Percentiles rank a stretch among this genome's conserved stretches.
Evolutionary conservation across 306 rosid species (phyloP).

Genomic region (Chamaecrista fasciculata): DNA sequence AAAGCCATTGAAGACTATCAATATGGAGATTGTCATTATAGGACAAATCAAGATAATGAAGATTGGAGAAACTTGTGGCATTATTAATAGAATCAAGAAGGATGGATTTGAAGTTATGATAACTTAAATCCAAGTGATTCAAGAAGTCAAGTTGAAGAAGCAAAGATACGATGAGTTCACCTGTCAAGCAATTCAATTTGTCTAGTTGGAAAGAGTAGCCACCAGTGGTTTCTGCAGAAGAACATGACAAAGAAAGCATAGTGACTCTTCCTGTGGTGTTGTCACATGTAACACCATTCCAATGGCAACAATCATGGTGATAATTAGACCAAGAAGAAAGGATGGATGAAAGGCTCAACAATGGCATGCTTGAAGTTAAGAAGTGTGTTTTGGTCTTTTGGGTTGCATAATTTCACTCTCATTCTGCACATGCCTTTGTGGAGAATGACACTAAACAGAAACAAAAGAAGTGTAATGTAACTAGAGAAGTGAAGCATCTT

Average conservation of each 20-base stretch:
- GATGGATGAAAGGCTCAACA: background rate
- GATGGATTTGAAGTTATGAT: background rate
- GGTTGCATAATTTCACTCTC: background rate
- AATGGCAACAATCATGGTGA: background rate
- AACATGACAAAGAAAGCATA: background rate
- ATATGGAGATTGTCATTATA: background rate
- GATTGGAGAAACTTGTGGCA: background rate
- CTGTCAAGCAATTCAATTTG: constrained; percentile 13
- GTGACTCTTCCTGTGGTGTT: background rate
- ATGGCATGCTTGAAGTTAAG: constrained; percentile 2
- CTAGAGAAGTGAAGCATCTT: no score
- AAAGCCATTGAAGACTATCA: background rate
- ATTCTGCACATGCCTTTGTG: background rate
- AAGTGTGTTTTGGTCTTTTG: constrained; percentile 11
- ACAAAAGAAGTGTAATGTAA: no score
- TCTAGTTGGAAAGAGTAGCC: background rate
- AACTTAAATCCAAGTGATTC: background rate
- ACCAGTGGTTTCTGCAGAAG: background rate
- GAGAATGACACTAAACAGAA: no score
- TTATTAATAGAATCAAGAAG: background rate
- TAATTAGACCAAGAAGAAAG: constrained; percentile 18
- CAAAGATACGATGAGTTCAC: constrained; percentile 1
- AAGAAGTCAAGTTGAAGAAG: constrained; percentile 17
- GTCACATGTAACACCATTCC: background rate
- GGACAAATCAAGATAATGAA: background rate